Base-by-base conservation (phyloP, 306 rosid species). In the Castanea crenata region DNA sequence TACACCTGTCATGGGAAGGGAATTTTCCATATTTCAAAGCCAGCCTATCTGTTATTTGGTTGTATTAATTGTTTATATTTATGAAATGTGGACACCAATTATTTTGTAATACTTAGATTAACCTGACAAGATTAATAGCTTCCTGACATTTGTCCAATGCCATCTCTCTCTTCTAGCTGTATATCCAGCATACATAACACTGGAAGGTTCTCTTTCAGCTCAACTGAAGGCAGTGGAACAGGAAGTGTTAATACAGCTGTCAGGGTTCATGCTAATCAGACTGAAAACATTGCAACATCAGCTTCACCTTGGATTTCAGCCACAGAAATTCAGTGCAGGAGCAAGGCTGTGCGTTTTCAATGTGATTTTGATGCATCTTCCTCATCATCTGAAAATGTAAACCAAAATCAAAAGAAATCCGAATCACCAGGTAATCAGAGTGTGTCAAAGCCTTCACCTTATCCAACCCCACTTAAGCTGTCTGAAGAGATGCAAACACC, bases 401-500 rank as follows among this genome's bases (percentile, higher is more conserved):
- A 80, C 77, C 71, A 86, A 72, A 80, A 63, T 65, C 71, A 31
- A 35, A 85, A 83, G 57, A 86, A 57, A 76, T 68, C 34, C 54
- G 86, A 72, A 79, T 81, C 86, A 63, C 84, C 87, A 20, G 85
- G 79, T 82, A 85, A 85, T 77, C 89, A 83, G 76, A 88, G 87
- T 84, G 79, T 84, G 69, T 63, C 80, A 51, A 90, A 81, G 85
- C 74, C 35, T 80, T 90, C 88, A 62, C 94, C 92, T 56, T 84
- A 85, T 86, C 93, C 97, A 69, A 96, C 98, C 51, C 99, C 98
- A 3, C 74, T 81, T 84, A 91, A 90, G 85, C 88, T 93, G 55
- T 90, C 89, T 78, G 96, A 89, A 1, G 96, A 90, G 80, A 89
- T 96, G 94, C 97, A 93, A 88, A 95, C 98, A 34, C 98, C 98